Base-by-base conservation (phyloP, 83 land plant genomes). In the Thuja plicata region DNA sequence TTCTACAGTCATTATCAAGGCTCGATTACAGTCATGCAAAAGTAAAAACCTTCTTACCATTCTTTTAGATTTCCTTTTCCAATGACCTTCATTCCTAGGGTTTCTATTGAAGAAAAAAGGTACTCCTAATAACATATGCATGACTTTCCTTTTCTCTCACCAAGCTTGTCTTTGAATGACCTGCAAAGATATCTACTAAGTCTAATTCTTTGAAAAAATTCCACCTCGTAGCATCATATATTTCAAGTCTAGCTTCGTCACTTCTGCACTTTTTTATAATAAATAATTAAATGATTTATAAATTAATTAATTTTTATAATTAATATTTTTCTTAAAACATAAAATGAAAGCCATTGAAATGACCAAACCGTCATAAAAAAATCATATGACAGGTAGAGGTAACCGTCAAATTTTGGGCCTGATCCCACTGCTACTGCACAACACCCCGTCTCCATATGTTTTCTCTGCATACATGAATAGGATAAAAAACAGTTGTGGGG, bases 141-240 rank as follows among this genome's bases (percentile, higher is more conserved):
- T 3, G 43, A 3, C 43, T 41, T 41, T 41, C 43, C 43, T 41
- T 41, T 41, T 41, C 43, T 41, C 43, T 41, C 43, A 79, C 43
- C 83, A 38, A 19, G 5, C 43, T 79, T 1, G 43, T 41, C 8
- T 45, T 40, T 78, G 45, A 78, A 78, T 78, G 43, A 1, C 7
- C 82, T n/a, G 16, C n/a, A 80, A 7, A 80, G 41, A 19, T 80
- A 38, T 80, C 37, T 17, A 40, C 48, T 19, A 80, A 80, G 2
- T 80, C 83, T 80, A n/a, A 41, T 41, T 80, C 83, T 80, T 80
- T n/a, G 40, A 80, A 80, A 15, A n/a, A 80, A 80, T 80, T 80
- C 83, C 83, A 81, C n/a, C 84, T 38, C 9, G 43, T 52, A 81
- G 43, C 43, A n/a, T 43, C 84, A 24, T 27, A 27, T 7, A 81